These are phyloP conservation scores for Taphrina communis DNA, from an alignment of 1,139 yeast genomes.

Conservation along the genomic window DNA sequence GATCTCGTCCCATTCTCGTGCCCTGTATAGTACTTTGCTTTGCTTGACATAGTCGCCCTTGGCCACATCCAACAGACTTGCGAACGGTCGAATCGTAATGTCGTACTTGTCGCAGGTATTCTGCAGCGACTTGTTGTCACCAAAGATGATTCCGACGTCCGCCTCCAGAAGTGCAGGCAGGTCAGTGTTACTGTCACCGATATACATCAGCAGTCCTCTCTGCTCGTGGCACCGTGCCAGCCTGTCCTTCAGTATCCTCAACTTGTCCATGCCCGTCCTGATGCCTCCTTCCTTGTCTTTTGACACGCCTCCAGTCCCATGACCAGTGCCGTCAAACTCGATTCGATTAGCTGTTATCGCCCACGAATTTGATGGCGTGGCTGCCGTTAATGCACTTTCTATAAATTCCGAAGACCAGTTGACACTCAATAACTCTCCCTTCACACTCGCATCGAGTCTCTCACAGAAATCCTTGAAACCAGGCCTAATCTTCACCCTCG, in stretches of 20 bases:
- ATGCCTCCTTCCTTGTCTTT: conserved; percentile 26
- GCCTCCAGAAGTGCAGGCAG: conserved; percentile 37
- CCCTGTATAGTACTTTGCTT: not conserved
- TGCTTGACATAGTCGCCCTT: not conserved
- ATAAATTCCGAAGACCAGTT: conserved; percentile 33
- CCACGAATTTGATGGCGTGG: not conserved
- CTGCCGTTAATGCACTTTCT: conserved; percentile 8
- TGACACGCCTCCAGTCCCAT: conserved; percentile 30
- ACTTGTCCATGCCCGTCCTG: conserved; percentile 36
- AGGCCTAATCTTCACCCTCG: conserved; percentile 1
- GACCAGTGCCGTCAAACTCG: conserved; percentile 20
- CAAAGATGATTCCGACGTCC: conserved; percentile 37
- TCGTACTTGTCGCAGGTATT: conserved; percentile 19
- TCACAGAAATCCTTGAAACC: conserved; percentile 22
- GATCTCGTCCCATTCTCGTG: conserved; percentile 9
- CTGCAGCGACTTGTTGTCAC: conserved; percentile 20
- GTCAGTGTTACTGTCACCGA: conserved; percentile 40
- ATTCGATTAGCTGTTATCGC: conserved; percentile 29
- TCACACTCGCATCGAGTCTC: not conserved
- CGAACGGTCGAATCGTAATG: conserved; percentile 1
- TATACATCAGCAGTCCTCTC: conserved; percentile 25
- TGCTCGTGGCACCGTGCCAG: conserved; percentile 2
- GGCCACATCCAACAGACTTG: not conserved
- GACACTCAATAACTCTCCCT: conserved; percentile 28
- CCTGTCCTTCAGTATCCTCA: conserved; percentile 3